Evolutionary conservation across 192 early-diverging fungal species (phyloP), one percentile per base, ranked within the genome.

Genomic region (Hyaloraphidium curvatum): DNA sequence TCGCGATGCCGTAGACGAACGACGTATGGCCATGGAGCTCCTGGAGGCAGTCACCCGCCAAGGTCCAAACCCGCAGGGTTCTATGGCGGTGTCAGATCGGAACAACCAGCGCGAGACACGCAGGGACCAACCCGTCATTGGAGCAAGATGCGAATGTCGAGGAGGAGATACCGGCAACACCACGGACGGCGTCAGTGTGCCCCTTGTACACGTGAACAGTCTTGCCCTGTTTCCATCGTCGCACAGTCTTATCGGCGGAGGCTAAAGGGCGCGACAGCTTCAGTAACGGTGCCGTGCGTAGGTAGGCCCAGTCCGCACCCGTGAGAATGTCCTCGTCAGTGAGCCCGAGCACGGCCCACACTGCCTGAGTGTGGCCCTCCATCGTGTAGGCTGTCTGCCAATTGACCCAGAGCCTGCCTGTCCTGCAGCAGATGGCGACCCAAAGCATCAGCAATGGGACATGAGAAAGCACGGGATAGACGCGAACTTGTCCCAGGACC

Each of bases 401-500:
- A 54, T 90, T 70, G 48, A 72, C 69, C 96, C 96, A 99, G 13
- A 97, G 74, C 53, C 76, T 83, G 2, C 83, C 89, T 4, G 89
- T 87, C 21, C 84, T 89, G 58, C 28, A n/a, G 30, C 17, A 28
- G 16, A 37, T 40, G 30, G 35, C 28, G 16, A 13, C n/a, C n/a
- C 26, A 19, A 9, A 51, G 13, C 2, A 51, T 2, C n/a, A 0
- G 1, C 1, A 39, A 11, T 40, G 1, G 22, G 9, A 59, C 1
- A 56, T 2, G 54, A 59, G 11, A 5, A 59, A 54, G 1, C 9
- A 29, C 28, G 27, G 5, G 22, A n/a, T 58, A 7, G 11, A 58
- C 66, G n/a, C n/a, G 57, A 63, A 90, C 85, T 77, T 82, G 72
- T 99, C 96, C 96, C 93, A 97, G 3, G 89, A 93, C n/a, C 91